These are phyloP conservation scores for Kwoniella sp. DNA, from an alignment of 768 basidiomycete genomes.

Conservation along the genomic window DNA sequence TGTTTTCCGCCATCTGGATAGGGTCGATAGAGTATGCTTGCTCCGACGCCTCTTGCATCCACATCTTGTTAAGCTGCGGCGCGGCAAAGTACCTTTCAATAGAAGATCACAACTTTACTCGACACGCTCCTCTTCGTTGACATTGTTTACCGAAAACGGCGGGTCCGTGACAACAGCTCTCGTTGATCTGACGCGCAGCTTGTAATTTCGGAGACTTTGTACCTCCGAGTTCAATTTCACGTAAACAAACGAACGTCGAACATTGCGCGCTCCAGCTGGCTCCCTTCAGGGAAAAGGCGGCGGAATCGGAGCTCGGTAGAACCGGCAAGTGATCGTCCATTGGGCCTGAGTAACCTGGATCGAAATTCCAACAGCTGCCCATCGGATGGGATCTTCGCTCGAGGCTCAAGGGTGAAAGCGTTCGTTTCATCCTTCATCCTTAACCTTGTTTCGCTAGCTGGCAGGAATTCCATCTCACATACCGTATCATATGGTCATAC, in stretches of 20 bases:
- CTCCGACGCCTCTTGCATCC: background rate
- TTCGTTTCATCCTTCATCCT: background rate
- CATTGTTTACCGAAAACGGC: background rate
- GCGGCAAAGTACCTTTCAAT: background rate
- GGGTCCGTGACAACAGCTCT: background rate
- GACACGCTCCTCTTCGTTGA: background rate
- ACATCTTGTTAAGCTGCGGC: conserved; percentile 1
- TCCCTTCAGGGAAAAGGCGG: too few species aligned
- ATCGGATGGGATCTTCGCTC: background rate
- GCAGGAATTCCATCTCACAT: too few species aligned
- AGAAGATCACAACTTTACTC: too few species aligned
- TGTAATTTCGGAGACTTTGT: background rate
- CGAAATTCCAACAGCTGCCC: background rate
- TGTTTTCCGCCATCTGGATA: too few species aligned
- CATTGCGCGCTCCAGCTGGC: too few species aligned
- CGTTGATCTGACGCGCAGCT: background rate
- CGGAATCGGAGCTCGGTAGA: background rate
- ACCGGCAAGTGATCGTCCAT: conserved; percentile 1
- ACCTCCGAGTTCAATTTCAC: background rate
- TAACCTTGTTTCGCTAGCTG: background rate
- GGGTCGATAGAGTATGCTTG: background rate
- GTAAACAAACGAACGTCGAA: background rate
- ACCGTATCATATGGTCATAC: background rate
- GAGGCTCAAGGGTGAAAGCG: background rate
- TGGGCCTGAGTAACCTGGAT: background rate